Base-by-base conservation (phyloP, 306 rosid genomes). In the Lathyrus sativus region DNA sequence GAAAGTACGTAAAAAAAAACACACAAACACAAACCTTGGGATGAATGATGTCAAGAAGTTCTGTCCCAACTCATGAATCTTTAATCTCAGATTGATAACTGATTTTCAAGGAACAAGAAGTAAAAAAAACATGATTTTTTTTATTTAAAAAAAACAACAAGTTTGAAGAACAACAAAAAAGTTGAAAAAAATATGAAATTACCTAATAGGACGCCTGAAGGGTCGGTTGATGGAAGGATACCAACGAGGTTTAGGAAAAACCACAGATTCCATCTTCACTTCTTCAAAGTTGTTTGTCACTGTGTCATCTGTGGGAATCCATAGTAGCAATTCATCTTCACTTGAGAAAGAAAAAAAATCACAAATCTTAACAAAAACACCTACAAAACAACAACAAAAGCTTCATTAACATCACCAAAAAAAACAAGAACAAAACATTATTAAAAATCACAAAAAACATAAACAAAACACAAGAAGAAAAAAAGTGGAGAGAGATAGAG, bases 241-340 rank as follows among this genome's bases (percentile, higher is more conserved):
- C 17, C 96, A 86, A 45, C 92, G 91, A 29, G 98, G 96, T 64
- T 88, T 88, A 2, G 98, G 98, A 79, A 96, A 90, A 42, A 88
- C 82, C 76, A 92, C 84, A 9, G 91, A 60, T 31, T 78, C 91
- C 87, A 82, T 79, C 78, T 76, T 82, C 85, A 71, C 81, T 85
- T 65, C 81, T 76, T 81, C 90, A 80, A 82, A 87, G 17, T 81
- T 88, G 58, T 82, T 77, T 70, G 74, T 74, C 75, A 82, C 72
- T 81, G 83, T 76, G 80, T 74, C 62, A 46, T 77, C 74, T 83
- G 81, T 76, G 83, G 86, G 59, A 67, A 85, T 11, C 74, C 80
- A 43, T 81, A 88, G 68, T 80, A 86, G 84, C 73, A 58, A 80
- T 83, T 81, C 89, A 91, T 86, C 38, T 79, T 78, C 73, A 14